Evolutionary conservation across 805 yeast species (phyloP).

Genomic region (Helenozyma baotianmanensis): DNA sequence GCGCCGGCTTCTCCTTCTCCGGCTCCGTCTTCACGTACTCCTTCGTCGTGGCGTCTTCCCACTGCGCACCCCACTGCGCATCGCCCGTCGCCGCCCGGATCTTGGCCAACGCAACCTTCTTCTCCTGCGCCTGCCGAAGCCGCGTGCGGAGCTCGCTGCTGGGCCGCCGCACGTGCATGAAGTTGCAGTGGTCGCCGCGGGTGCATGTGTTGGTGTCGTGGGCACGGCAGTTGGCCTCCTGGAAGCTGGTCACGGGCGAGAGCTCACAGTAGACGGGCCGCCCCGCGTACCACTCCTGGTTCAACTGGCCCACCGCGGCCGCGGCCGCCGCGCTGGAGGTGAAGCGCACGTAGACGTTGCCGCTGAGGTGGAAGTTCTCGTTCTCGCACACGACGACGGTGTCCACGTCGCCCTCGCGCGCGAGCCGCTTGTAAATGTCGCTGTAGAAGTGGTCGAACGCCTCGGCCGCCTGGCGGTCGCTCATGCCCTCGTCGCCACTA

Average conservation of each 20-base stretch:
- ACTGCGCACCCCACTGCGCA: slow-evolving; percentile 13
- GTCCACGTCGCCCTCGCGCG: slow-evolving; percentile 46
- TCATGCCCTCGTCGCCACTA: slow-evolving; percentile 29
- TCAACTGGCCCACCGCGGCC: slow-evolving; percentile 56
- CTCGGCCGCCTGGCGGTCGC: slow-evolving; percentile 35
- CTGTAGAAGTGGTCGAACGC: slow-evolving; percentile 60
- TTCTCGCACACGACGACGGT: slow-evolving; percentile 78
- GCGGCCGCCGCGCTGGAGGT: slow-evolving; percentile 52
- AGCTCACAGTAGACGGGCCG: slow-evolving; percentile 77
- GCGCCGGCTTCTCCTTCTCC: background rate
- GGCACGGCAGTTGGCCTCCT: slow-evolving; percentile 72
- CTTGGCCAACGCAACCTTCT: slow-evolving; percentile 15
- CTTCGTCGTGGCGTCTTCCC: slow-evolving; percentile 13
- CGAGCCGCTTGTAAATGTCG: slow-evolving; percentile 66
- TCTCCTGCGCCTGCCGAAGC: slow-evolving; percentile 38
- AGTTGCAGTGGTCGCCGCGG: slow-evolving; percentile 84
- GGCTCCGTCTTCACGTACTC: background rate
- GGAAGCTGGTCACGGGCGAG: slow-evolving; percentile 66
- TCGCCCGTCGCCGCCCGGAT: slow-evolving; percentile 11
- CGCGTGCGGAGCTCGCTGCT: slow-evolving; percentile 36
- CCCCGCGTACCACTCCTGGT: slow-evolving; percentile 76
- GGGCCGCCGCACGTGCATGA: slow-evolving; percentile 72
- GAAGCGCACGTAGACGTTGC: slow-evolving; percentile 77
- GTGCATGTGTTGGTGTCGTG: slow-evolving; percentile 60
- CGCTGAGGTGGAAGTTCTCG: slow-evolving; percentile 74